Evolutionary conservation across 192 early-diverging fungal genomes (phyloP).

Genomic region (Oehlia diaphana): DNA sequence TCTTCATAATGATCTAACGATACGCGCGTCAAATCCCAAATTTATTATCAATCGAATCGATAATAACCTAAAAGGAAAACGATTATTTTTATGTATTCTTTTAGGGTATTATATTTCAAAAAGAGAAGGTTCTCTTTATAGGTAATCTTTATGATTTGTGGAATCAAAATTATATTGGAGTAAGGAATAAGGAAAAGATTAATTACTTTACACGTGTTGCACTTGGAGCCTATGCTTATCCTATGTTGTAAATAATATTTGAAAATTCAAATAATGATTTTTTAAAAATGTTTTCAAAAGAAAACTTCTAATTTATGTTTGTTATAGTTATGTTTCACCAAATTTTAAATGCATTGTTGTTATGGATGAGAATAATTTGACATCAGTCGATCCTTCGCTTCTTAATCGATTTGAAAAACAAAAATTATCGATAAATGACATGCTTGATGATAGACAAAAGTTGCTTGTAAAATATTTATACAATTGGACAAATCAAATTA

Average conservation of each 20-base stretch:
- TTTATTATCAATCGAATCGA: neutral
- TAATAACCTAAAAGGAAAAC: neutral
- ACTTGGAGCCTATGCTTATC: constrained; percentile 20
- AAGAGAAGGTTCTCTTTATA: neutral
- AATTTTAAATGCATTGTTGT: constrained; percentile 24
- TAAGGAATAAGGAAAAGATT: neutral
- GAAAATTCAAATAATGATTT: no score
- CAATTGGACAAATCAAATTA: constrained; percentile 11
- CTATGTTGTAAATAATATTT: constrained; percentile 1
- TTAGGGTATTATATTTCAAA: neutral
- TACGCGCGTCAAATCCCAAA: neutral
- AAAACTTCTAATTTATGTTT: no score
- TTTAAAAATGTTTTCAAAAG: no score
- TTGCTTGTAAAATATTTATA: neutral
- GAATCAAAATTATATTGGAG: constrained; percentile 27
- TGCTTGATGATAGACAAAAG: neutral
- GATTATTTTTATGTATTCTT: neutral
- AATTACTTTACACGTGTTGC: constrained; percentile 20
- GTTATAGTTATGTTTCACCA: neutral
- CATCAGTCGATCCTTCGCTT: constrained; percentile 4
- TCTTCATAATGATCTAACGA: neutral
- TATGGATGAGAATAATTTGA: constrained; percentile 15
- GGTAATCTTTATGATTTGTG: constrained; percentile 28
- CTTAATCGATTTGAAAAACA: constrained; percentile 25
- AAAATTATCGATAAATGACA: constrained; percentile 3